Conservation (phyloP, 225 moss, liverwort and hornwort species). For the Sphagnum contortum region DNA sequence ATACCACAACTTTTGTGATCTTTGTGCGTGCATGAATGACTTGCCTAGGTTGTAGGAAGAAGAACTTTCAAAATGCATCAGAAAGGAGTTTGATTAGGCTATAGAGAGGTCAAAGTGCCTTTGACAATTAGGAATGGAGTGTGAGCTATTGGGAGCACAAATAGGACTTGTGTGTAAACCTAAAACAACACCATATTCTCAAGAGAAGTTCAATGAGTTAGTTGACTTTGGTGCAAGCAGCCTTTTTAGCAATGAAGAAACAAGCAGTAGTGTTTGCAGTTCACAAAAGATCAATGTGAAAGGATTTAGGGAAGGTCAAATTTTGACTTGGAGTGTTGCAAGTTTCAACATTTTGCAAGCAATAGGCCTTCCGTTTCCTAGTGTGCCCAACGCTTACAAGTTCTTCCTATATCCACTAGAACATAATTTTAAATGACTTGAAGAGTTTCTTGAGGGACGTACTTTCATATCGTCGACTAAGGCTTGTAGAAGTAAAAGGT, state of each 20-base stretch:
- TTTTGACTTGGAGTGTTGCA: neutral
- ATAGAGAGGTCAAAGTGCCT: neutral
- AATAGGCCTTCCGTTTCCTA: neutral
- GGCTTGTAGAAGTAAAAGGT: neutral
- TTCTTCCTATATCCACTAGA: too few relatives aligned
- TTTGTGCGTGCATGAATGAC: neutral
- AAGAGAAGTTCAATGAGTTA: neutral
- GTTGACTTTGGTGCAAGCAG: neutral
- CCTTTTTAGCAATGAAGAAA: neutral
- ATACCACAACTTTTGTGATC: neutral
- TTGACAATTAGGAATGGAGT: neutral
- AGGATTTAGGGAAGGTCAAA: neutral
- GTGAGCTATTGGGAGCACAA: neutral
- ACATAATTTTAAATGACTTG: too few relatives aligned
- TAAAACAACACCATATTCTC: neutral
- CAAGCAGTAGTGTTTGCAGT: neutral
- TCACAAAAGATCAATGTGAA: neutral
- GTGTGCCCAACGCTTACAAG: too few relatives aligned
- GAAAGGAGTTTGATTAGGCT: neutral
- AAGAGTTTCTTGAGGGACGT: too few relatives aligned
- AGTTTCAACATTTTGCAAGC: neutral
- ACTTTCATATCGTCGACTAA: too few relatives aligned
- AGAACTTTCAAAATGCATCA: neutral
- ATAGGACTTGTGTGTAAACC: neutral
- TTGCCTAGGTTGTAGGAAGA: neutral